Evolutionary conservation across 805 yeast species (phyloP).

Genomic region (Candida dajiaensis): DNA sequence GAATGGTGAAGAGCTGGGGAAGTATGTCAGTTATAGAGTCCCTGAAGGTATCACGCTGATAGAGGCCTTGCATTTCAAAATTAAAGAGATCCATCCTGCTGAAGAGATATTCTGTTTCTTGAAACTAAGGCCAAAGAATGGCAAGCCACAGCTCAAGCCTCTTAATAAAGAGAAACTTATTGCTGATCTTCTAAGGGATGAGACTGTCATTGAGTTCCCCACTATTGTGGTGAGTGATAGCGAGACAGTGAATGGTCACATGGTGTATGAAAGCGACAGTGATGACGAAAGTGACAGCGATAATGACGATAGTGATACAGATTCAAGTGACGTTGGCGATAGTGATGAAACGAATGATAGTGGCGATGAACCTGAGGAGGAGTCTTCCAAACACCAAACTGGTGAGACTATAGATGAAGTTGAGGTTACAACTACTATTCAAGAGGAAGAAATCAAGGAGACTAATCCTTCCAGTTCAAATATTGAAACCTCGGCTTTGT

Average conservation of each 20-base stretch:
- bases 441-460: not conserved
- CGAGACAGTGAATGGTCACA: conserved; percentile 24
- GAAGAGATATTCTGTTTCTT: conserved; percentile 24
- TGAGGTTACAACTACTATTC: not conserved
- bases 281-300: conserved; percentile 2
- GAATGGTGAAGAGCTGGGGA: conserved; percentile 23
- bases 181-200: conserved; percentile 45
- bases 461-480: not conserved
- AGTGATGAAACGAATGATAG: conserved; percentile 16
- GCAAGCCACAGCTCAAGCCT: conserved; percentile 29
- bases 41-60: conserved; percentile 26
- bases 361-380: conserved; percentile 19
- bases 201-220: conserved; percentile 72
- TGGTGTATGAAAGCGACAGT: conserved; percentile 21
- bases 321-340: conserved; percentile 5
- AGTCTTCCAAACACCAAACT: conserved; percentile 7
- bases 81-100: conserved; percentile 7
- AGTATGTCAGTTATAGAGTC: conserved; percentile 33
- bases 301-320: conserved; percentile 10
- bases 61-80: conserved; percentile 27
- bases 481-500: too few relatives aligned
- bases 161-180: conserved; percentile 33
- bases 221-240: conserved; percentile 44
- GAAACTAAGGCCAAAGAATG: conserved; percentile 16
- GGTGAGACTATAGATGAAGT: not conserved